Percentiles rank a stretch among this genome's conserved stretches.
Conservation (phyloP, 768 basidiomycete genomes). For the Rubroboletus pulcherrimus region DNA sequence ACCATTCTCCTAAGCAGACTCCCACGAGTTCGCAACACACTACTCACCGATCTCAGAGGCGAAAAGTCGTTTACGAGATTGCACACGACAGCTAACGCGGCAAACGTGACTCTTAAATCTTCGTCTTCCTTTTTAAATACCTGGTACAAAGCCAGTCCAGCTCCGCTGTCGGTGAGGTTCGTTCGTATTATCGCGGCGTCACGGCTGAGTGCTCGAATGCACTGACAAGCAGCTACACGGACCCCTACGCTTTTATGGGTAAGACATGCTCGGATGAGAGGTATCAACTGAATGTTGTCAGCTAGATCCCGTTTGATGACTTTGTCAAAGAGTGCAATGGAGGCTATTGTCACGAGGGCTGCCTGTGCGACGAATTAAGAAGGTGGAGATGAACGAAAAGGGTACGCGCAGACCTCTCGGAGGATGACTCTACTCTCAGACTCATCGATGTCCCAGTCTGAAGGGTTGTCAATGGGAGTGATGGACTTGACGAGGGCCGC, state of each 20-base stretch:
- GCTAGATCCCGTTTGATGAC: conserved; percentile 68
- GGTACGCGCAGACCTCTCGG: conserved; percentile 51
- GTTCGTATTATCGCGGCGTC: conserved; percentile 79
- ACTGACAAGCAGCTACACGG: conserved; percentile 84
- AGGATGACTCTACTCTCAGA: conserved; percentile 51
- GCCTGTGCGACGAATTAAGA: conserved; percentile 42
- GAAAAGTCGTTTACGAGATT: conserved; percentile 88
- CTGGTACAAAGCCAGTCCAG: conserved; percentile 68
- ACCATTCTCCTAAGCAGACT: conserved; percentile 1
- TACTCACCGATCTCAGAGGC: conserved; percentile 65
- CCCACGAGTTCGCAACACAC: background rate
- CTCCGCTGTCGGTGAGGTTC: conserved; percentile 76
- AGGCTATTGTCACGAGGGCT: conserved; percentile 66
- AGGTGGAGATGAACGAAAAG: background rate
- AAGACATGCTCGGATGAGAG: conserved; percentile 52
- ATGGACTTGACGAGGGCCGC: conserved; percentile 48
- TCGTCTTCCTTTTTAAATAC: conserved; percentile 56
- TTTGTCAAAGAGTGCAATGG: conserved; percentile 69
- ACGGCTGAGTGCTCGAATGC: conserved; percentile 74
- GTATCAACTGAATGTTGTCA: conserved; percentile 53
- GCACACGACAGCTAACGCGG: conserved; percentile 72
- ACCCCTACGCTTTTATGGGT: conserved; percentile 66
- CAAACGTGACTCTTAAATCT: conserved; percentile 66
- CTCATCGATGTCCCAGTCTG: conserved; percentile 68
- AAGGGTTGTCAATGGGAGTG: conserved; percentile 43